phyloP scores from a whole-genome alignment of 169 alveolate genomes.

The Plasmodium malariae region DNA sequence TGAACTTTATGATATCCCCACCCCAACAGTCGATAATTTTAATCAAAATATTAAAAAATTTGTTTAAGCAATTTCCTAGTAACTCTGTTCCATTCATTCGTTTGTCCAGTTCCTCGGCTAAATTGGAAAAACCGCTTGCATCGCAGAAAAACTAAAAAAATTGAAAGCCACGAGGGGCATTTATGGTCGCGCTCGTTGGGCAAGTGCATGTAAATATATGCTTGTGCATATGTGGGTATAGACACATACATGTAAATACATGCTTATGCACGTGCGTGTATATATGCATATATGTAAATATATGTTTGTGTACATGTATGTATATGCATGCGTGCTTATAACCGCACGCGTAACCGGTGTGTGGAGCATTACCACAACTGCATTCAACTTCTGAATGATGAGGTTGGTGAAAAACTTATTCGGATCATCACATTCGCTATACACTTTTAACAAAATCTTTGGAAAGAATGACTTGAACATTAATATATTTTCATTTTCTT shows the following conservation, averaged over 20 bases:
- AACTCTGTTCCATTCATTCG: slow-evolving; percentile 86
- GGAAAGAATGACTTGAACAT: slow-evolving; percentile 53
- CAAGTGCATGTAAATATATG: not conserved
- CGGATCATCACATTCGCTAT: slow-evolving; percentile 38
- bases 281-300: not conserved
- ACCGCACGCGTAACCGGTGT: not conserved
- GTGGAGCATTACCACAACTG: slow-evolving; percentile 34
- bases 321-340: not conserved
- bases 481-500: slow-evolving; percentile 24
- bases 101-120: slow-evolving; percentile 87
- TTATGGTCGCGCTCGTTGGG: not conserved
- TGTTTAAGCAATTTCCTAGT: slow-evolving; percentile 86
- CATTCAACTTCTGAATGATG: slow-evolving; percentile 42
- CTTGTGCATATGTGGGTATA: not conserved
- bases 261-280: not conserved
- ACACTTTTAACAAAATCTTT: slow-evolving; percentile 27
- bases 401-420: slow-evolving; percentile 28
- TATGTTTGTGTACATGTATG: not conserved
- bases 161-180: not conserved
- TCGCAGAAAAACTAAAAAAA: slow-evolving; percentile 83
- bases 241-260: not conserved
- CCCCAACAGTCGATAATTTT: slow-evolving; percentile 88
- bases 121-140: slow-evolving; percentile 88
- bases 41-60: slow-evolving; percentile 87
- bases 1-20: slow-evolving; percentile 91